phyloP scores from a whole-genome alignment of 2,329 filamentous ascomycete genomes.

The Epichloe typhina region DNA sequence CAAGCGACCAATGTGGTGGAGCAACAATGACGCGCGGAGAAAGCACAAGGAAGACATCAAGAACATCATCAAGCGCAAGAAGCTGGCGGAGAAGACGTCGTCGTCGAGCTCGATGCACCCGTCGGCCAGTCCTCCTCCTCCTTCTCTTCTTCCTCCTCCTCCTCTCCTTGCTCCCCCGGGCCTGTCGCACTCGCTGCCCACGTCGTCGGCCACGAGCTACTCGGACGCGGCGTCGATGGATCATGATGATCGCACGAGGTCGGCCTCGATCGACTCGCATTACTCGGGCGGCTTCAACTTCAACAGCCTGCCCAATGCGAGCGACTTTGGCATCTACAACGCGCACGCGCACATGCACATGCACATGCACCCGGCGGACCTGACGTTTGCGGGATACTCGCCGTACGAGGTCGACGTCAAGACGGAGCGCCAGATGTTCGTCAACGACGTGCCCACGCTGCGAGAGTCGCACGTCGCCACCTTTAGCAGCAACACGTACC shows the following conservation, averaged over 20 bases:
- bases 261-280: slow-evolving; percentile 69
- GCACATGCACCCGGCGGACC: slow-evolving; percentile 25
- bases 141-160: slow-evolving; percentile 24
- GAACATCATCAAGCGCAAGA: slow-evolving; percentile 93
- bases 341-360: slow-evolving; percentile 45
- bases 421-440: slow-evolving; percentile 86
- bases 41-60: slow-evolving; percentile 93
- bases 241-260: slow-evolving; percentile 48
- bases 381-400: slow-evolving; percentile 46
- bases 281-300: slow-evolving; percentile 61
- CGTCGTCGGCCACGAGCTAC: slow-evolving; percentile 68
- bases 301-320: slow-evolving; percentile 44
- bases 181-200: slow-evolving; percentile 69
- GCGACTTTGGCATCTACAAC: slow-evolving; percentile 49
- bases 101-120: slow-evolving; percentile 43
- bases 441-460: slow-evolving; percentile 78
- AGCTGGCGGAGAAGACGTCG: slow-evolving; percentile 74
- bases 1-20: slow-evolving; percentile 95
- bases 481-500: slow-evolving; percentile 74
- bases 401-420: slow-evolving; percentile 94
- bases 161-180: slow-evolving; percentile 41
- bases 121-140: slow-evolving; percentile 42
- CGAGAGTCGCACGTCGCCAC: slow-evolving; percentile 81
- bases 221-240: slow-evolving; percentile 46
- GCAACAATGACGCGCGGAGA: slow-evolving; percentile 74